Percentiles rank a stretch among this genome's conserved stretches.
Evolutionary conservation across 2,329 filamentous ascomycete species (phyloP).

Genomic region (Massarina eburnea): DNA sequence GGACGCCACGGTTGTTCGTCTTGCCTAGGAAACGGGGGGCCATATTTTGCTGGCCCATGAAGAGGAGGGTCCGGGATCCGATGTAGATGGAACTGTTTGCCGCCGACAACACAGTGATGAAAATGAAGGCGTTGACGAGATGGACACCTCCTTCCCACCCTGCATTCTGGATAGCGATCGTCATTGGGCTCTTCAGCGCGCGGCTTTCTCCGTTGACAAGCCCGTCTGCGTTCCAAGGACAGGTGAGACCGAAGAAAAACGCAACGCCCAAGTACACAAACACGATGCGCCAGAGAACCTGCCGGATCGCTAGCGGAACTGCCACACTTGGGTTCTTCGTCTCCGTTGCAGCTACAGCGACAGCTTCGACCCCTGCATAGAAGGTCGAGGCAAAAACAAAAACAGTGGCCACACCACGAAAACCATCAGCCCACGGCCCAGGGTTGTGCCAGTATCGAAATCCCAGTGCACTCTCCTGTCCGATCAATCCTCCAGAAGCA

Average conservation of each 20-base stretch:
- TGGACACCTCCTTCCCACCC: conserved; percentile 74
- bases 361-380: conserved; percentile 41
- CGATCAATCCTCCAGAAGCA: conserved; percentile 31
- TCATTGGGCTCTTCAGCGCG: conserved; percentile 57
- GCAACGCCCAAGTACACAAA: conserved; percentile 49
- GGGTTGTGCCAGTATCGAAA: conserved; percentile 45
- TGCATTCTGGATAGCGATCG: conserved; percentile 63
- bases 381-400: conserved; percentile 49
- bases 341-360: conserved; percentile 41
- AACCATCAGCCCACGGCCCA: conserved; percentile 44
- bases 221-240: conserved; percentile 65
- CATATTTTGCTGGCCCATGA: conserved; percentile 73
- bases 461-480: conserved; percentile 35
- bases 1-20: conserved; percentile 65
- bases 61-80: conserved; percentile 71
- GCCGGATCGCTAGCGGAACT: conserved; percentile 51
- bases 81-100: conserved; percentile 76
- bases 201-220: conserved; percentile 57
- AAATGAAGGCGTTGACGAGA: conserved; percentile 66
- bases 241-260: conserved; percentile 62
- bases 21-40: conserved; percentile 70
- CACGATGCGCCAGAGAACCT: conserved; percentile 48
- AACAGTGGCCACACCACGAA: conserved; percentile 45
- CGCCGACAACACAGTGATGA: conserved; percentile 65
- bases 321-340: conserved; percentile 48